Conservation (phyloP, 2,329 filamentous ascomycete genomes). For the Xylariaceae sp. region DNA sequence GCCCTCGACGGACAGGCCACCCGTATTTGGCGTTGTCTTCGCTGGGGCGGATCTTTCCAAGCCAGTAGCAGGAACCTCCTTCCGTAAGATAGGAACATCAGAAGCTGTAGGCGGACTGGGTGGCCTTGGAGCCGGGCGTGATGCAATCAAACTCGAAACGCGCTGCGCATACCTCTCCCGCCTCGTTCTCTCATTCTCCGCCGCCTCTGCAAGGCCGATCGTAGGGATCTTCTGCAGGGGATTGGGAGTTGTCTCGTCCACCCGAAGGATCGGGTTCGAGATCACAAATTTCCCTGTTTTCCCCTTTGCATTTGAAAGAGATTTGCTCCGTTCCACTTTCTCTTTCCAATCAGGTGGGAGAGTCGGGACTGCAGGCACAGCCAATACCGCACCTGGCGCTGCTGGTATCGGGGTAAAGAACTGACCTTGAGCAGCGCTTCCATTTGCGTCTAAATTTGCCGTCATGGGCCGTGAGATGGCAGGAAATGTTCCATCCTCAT, state of each 20-base stretch:
- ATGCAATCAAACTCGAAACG: constrained; percentile 32
- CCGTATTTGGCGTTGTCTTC: constrained; percentile 18
- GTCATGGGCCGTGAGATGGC: constrained; percentile 36
- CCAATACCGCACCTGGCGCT: constrained; percentile 10
- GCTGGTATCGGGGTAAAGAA: constrained; percentile 40
- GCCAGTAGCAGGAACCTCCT: constrained; percentile 36
- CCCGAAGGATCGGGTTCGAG: constrained; percentile 44
- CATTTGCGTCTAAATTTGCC: constrained; percentile 35
- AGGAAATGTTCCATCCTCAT: constrained; percentile 30
- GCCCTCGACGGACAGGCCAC: constrained; percentile 29
- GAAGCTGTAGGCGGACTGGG: constrained; percentile 30
- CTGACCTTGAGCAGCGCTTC: constrained; percentile 37
- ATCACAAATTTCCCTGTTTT: constrained; percentile 42
- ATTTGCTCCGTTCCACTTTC: constrained; percentile 10
- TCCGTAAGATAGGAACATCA: constrained; percentile 35
- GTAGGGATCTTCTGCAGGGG: constrained; percentile 34
- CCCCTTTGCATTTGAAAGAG: constrained; percentile 19
- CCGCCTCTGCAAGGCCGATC: constrained; percentile 48
- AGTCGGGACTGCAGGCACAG: constrained; percentile 14
- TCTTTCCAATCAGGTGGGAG: constrained; percentile 8
- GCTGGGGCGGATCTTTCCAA: constrained; percentile 24
- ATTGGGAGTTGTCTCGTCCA: constrained; percentile 22
- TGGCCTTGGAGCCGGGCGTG: constrained; percentile 36
- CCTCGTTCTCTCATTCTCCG: constrained; percentile 42
- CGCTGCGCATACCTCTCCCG: constrained; percentile 32